Conservation (phyloP, 495 filamentous ascomycete genomes). For the Massariosphaeria phaeospora region DNA sequence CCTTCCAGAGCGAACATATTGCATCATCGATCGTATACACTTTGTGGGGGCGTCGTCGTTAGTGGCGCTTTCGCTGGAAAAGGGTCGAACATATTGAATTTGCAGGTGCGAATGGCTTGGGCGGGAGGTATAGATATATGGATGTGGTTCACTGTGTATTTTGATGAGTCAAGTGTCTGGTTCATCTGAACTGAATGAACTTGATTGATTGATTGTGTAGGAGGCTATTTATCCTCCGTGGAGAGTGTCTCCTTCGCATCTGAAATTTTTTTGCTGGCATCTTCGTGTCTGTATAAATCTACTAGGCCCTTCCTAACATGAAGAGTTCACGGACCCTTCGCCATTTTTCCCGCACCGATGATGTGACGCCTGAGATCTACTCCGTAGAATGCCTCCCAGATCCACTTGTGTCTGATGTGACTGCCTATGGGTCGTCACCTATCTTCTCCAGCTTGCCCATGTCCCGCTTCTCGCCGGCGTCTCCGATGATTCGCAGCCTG, state of each 20-base stretch:
- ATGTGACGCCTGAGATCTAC: background rate
- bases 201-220: no score
- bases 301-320: no score
- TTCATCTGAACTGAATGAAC: no score
- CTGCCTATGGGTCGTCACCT: slow-evolving; percentile 65
- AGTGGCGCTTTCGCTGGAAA: slow-evolving; percentile 39
- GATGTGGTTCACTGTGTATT: no score
- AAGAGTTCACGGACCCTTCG: no score
- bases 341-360: background rate
- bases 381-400: background rate
- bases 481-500: slow-evolving; percentile 78
- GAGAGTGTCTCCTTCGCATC: no score
- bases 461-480: slow-evolving; percentile 86
- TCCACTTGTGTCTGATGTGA: background rate
- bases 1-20: slow-evolving; percentile 59
- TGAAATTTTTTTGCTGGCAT: no score
- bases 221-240: no score
- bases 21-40: slow-evolving; percentile 43
- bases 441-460: slow-evolving; percentile 96
- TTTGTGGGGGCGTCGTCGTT: slow-evolving; percentile 24
- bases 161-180: no score
- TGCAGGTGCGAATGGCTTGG: background rate
- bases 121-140: no score
- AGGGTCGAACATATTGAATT: slow-evolving; percentile 28
- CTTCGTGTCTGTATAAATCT: no score